Evolutionary conservation across 306 rosid species (phyloP).

Genomic region (Calophaca sinica): DNA sequence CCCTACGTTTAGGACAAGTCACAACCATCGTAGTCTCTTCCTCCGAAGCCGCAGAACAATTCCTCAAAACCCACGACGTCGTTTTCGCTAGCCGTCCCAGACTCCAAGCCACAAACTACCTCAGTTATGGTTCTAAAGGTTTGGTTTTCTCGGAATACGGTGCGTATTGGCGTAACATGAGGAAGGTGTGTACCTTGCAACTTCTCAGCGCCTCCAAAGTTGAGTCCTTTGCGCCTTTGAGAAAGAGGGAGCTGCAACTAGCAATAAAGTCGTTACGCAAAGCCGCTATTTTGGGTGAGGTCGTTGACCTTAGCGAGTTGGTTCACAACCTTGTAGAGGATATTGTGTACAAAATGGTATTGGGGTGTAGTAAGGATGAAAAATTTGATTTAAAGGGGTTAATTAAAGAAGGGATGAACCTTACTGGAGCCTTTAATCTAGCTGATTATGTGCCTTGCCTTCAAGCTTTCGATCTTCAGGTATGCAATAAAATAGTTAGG

Average conservation of each 20-base stretch:
- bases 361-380: slow-evolving; percentile 30
- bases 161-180: slow-evolving; percentile 49
- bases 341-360: slow-evolving; percentile 33
- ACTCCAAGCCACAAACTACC: background rate
- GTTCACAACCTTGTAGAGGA: slow-evolving; percentile 14
- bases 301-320: slow-evolving; percentile 38
- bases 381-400: slow-evolving; percentile 39
- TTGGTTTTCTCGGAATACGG: slow-evolving; percentile 32
- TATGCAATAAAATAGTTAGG: background rate
- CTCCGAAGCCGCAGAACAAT: slow-evolving; percentile 47
- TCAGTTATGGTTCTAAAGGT: slow-evolving; percentile 44
- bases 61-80: slow-evolving; percentile 54
- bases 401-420: background rate
- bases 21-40: slow-evolving; percentile 49
- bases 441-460: slow-evolving; percentile 50
- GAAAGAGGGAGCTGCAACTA: slow-evolving; percentile 17
- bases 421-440: slow-evolving; percentile 33
- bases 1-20: slow-evolving; percentile 35
- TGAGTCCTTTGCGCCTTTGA: slow-evolving; percentile 27
- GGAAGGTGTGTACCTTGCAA: slow-evolving; percentile 43
- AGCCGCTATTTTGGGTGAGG: slow-evolving; percentile 29
- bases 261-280: slow-evolving; percentile 18
- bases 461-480: slow-evolving; percentile 42
- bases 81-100: slow-evolving; percentile 13
- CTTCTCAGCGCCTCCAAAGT: slow-evolving; percentile 43